A percentile compares a stretch with the other conserved stretches of the same genome.
phyloP scores from a whole-genome alignment of 352 stramenopile species.

The Globisporangium spinosum region DNA sequence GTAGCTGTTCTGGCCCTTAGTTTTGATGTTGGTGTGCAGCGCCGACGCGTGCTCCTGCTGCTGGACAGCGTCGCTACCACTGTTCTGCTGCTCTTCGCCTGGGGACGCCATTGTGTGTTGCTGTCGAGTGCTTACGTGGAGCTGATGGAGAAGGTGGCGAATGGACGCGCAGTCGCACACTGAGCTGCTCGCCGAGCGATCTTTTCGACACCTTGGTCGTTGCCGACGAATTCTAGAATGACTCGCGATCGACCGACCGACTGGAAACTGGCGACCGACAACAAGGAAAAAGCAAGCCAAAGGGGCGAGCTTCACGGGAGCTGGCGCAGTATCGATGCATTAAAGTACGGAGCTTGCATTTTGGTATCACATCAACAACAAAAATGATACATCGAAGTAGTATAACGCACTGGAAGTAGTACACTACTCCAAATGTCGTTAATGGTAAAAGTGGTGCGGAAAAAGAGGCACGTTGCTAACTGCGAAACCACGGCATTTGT shows the following conservation, averaged over 20 bases:
- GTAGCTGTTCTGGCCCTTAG: slow-evolving; percentile 82
- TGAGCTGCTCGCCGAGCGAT: background rate
- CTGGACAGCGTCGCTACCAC: background rate
- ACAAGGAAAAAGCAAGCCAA: background rate
- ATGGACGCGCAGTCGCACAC: background rate
- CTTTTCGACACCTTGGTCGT: background rate
- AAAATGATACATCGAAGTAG: too few relatives aligned
- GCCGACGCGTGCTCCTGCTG: slow-evolving; percentile 33
- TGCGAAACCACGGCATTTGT: too few relatives aligned
- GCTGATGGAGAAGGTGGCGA: background rate
- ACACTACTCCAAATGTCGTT: too few relatives aligned
- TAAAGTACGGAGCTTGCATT: background rate
- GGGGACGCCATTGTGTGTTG: slow-evolving; percentile 6
- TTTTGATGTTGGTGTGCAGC: slow-evolving; percentile 80
- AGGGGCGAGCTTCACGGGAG: background rate
- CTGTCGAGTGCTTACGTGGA: background rate
- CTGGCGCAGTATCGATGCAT: background rate
- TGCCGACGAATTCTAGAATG: slow-evolving; percentile 2
- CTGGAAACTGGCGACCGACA: too few relatives aligned
- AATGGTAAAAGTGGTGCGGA: too few relatives aligned
- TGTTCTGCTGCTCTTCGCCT: slow-evolving; percentile 5
- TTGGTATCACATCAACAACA: background rate
- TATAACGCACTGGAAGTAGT: too few relatives aligned
- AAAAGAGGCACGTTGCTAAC: too few relatives aligned
- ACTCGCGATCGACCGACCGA: background rate